Evolutionary conservation across 2,329 filamentous ascomycete genomes (phyloP), one percentile per base, ranked within the genome.

Genomic region (Venturiaceae sp.): DNA sequence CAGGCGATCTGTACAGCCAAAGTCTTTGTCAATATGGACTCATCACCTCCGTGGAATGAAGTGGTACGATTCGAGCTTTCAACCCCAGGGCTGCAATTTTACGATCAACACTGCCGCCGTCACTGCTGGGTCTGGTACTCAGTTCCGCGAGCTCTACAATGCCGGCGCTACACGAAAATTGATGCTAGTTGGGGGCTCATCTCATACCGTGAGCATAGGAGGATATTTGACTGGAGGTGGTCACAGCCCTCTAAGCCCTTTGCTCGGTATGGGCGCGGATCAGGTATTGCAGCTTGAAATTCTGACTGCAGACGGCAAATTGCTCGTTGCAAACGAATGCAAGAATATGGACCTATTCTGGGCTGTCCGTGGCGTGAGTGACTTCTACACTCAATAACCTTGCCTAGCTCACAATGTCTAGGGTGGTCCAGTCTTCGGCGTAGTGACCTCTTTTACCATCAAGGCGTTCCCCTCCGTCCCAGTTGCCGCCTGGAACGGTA

Each of bases 241-340:
- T 33, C 58, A 59, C 28, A 21, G 26, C n/a, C 33, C 58, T 6
- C 28, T 59, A 14, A 46, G 53, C n/a, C 36, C 19, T 41, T 65
- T 71, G 32, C 76, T 74, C 59, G 76, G 75, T 2, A 67, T 77
- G n/a, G 75, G 68, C 1, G 71, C 74, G 0, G 76, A 78, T 62
- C 73, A 78, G 62, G 67, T 74, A 1, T 70, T 78, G 34, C 73
- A 75, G 58, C 68, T 68, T 5, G 64, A 74, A 34, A 70, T 77
- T 3, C 68, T 78, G 39, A 66, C 72, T 0, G 69, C 74, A 0
- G 61, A 70, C 26, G 75, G 75, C 8, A 53, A 59, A 0, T 56
- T 71, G 21, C 65, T 75, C 6, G 71, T 62, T 0, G 71, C 72
- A 5, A 72, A 67, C 39, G 63, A 67, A 5, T 71, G 68, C 53